Conservation (phyloP, 176 grass and related monocot species). For the Metroxylon sagu region DNA sequence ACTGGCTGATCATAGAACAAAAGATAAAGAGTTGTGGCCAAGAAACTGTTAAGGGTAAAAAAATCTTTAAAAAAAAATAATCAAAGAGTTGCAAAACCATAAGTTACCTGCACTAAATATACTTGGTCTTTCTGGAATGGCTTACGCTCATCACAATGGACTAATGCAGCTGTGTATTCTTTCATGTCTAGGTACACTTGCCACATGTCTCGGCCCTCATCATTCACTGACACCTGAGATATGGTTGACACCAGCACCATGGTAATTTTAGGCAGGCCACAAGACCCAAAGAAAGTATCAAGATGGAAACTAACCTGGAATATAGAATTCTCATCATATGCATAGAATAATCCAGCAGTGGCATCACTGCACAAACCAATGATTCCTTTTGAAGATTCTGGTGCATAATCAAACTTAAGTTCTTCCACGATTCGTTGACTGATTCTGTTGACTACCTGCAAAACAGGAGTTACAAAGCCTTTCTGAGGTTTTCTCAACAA, state of each 20-base stretch:
- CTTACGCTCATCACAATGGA: constrained; percentile 62
- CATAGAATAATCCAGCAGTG: constrained; percentile 81
- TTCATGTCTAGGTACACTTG: constrained; percentile 88
- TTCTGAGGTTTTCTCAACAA: too few species aligned
- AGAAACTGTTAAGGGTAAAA: neutral
- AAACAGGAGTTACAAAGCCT: neutral
- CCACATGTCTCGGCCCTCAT: constrained; percentile 97
- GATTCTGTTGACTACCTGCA: constrained; percentile 94
- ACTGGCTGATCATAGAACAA: constrained; percentile 9
- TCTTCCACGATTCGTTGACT: constrained; percentile 82
- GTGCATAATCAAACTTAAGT: constrained; percentile 59
- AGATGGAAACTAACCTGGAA: constrained; percentile 55
- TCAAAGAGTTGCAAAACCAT: constrained; percentile 6
- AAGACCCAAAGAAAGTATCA: constrained; percentile 20
- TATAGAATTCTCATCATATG: constrained; percentile 91
- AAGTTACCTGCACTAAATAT: constrained; percentile 69
- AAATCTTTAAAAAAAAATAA: neutral
- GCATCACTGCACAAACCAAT: constrained; percentile 91
- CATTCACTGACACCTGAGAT: constrained; percentile 58
- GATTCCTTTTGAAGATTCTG: constrained; percentile 72
- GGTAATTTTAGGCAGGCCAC: neutral
- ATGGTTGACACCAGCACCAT: neutral
- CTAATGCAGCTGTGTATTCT: constrained; percentile 72
- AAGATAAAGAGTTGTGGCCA: constrained; percentile 14
- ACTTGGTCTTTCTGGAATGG: constrained; percentile 80